Evolutionary conservation across 179 eudicot species (phyloP).

Genomic region (Carnegiea gigantea): DNA sequence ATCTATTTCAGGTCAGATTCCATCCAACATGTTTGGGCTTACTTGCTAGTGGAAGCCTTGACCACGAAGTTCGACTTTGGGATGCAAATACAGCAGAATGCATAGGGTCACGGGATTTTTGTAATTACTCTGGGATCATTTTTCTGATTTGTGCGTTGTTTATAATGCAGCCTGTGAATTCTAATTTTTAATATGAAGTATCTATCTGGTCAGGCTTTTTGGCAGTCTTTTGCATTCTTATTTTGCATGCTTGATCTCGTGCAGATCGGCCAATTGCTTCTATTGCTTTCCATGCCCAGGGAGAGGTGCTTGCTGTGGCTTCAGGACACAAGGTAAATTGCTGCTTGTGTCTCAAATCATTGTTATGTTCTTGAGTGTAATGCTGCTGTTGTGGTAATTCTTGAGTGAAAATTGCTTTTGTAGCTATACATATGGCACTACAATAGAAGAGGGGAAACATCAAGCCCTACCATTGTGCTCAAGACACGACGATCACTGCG

Average conservation of each 20-base stretch:
- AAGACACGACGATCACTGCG: slow-evolving; percentile 92
- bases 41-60: slow-evolving; percentile 96
- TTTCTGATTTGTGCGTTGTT: neutral
- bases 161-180: neutral
- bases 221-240: neutral
- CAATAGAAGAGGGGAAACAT: slow-evolving; percentile 60
- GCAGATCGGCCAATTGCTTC: slow-evolving; percentile 98
- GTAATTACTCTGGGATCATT: slow-evolving; percentile 41
- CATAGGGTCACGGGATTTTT: slow-evolving; percentile 85
- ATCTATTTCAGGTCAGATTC: slow-evolving; percentile 79
- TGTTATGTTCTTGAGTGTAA: slow-evolving; percentile 8
- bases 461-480: slow-evolving; percentile 70
- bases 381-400: slow-evolving; percentile 11
- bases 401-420: slow-evolving; percentile 6
- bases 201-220: neutral
- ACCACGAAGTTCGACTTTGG: slow-evolving; percentile 98
- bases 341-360: neutral
- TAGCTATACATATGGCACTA: slow-evolving; percentile 93
- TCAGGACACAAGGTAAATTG: slow-evolving; percentile 93
- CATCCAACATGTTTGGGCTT: slow-evolving; percentile 83
- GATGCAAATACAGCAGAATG: slow-evolving; percentile 90
- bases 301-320: slow-evolving; percentile 96
- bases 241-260: slow-evolving; percentile 15
- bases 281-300: slow-evolving; percentile 96
- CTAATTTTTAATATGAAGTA: neutral